Percentiles rank a stretch among this genome's conserved stretches.
Conservation (phyloP, 768 basidiomycete species). For the Stropharia rugosoannulata region DNA sequence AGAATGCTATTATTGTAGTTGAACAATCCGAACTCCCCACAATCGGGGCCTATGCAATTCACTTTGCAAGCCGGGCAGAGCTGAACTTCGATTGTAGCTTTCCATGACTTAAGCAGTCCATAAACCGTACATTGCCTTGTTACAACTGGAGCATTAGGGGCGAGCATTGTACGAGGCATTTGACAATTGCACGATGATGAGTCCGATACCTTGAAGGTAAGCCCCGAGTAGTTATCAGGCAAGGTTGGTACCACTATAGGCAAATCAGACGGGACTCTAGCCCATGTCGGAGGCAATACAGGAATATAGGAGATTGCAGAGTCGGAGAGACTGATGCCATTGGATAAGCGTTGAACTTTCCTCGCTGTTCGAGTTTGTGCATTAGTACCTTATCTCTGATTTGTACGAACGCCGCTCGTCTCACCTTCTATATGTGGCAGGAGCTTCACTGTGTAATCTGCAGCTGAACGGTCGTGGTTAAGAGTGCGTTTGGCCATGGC, state of each 20-base stretch:
- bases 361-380: not conserved
- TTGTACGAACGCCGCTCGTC: too few relatives aligned
- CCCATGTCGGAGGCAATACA: slow-evolving; percentile 13
- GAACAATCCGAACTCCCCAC: slow-evolving; percentile 21
- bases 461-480: slow-evolving; percentile 3
- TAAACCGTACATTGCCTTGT: slow-evolving; percentile 1
- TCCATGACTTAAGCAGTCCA: not conserved
- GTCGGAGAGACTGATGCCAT: not conserved
- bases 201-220: not conserved
- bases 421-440: too few relatives aligned
- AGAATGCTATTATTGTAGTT: slow-evolving; percentile 25
- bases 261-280: slow-evolving; percentile 9
- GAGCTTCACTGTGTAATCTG: not conserved
- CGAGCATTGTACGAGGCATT: not conserved
- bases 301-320: slow-evolving; percentile 10
- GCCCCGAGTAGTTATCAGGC: not conserved
- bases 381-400: not conserved
- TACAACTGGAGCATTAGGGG: not conserved
- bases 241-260: not conserved
- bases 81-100: slow-evolving; percentile 10
- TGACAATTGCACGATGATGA: not conserved
- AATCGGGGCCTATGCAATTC: slow-evolving; percentile 22
- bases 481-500: slow-evolving; percentile 5
- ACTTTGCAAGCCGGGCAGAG: slow-evolving; percentile 14
- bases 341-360: not conserved